A percentile compares a stretch with the other conserved stretches of the same genome.
Evolutionary conservation across 1,284 basidiomycete species (phyloP).

Genomic region (Trichosporon coremiiforme): DNA sequence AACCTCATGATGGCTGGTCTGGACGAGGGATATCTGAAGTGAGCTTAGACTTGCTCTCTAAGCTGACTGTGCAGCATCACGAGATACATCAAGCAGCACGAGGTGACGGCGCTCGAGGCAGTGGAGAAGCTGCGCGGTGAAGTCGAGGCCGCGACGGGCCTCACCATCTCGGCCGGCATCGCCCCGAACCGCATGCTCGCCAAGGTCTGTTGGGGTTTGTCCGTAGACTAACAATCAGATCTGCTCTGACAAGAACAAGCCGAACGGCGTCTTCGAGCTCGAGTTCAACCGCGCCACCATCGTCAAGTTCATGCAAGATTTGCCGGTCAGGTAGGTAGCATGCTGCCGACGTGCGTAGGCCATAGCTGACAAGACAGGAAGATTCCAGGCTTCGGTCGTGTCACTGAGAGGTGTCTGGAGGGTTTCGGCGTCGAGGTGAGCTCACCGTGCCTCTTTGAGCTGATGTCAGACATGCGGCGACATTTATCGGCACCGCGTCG

Average conservation of each 20-base stretch:
- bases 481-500: constrained; percentile 71
- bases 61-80: constrained; percentile 40
- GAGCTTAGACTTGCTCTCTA: constrained; percentile 39
- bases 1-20: constrained; percentile 76
- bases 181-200: constrained; percentile 76
- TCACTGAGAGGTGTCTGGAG: constrained; percentile 80
- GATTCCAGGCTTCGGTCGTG: constrained; percentile 83
- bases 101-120: constrained; percentile 69
- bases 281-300: constrained; percentile 68
- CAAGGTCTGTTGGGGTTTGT: constrained; percentile 61
- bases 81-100: constrained; percentile 70
- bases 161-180: constrained; percentile 92
- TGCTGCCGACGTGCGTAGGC: not conserved
- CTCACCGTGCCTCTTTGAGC: constrained; percentile 24
- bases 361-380: constrained; percentile 36
- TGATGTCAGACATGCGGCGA: constrained; percentile 75
- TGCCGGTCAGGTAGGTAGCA: constrained; percentile 47
- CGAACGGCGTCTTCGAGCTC: constrained; percentile 84
- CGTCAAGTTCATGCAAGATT: constrained; percentile 63
- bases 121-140: constrained; percentile 72
- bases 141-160: constrained; percentile 71
- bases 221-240: constrained; percentile 64
- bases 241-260: constrained; percentile 95
- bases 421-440: constrained; percentile 78
- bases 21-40: constrained; percentile 90